Evolutionary conservation across 2,329 filamentous ascomycete genomes (phyloP), one percentile per base, ranked within the genome.

Genomic region (Aspergillus carbonarius): DNA sequence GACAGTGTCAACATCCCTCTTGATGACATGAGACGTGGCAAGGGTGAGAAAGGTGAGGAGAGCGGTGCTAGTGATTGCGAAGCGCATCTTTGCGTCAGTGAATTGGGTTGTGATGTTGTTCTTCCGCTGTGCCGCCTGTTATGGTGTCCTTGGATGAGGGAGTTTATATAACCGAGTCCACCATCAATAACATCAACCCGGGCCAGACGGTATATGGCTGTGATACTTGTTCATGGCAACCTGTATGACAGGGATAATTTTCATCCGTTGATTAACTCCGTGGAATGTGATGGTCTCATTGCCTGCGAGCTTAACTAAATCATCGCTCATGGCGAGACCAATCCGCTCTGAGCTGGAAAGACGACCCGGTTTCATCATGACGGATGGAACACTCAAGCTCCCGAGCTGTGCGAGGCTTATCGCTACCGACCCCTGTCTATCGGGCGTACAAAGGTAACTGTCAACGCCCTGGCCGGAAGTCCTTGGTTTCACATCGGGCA

Each of bases 11-110:
- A 40, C 30, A 18, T 56, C 54, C 9, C 54, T 34, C n/a, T 27
- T 49, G 46, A 56, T 37, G 35, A 56, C 34, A 18, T 39, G 44
- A 13, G 54, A 48, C 23, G 54, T 32, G 46, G 54, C n/a, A 20
- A 56, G 7, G 27, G 44, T 40, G 44, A 56, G 25, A 8, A 44
- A 17, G 15, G 54, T 23, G 15, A 49, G 34, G 18, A 56, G 13
- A 7, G 17, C 25, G 30, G 44, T 49, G 23, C 42, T 42, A 10
- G 35, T 12, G 25, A 50, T 20, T 27, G 46, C 17, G 46, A 56
- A 30, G 17, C 47, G 54, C 54, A 56, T 56, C 4, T 23, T 23
- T 47, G 5, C 20, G 15, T 4, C 25, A 9, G 18, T 48, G 25
- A 20, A 12, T 13, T 18, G 5, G 8, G 34, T 9, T n/a, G 15